Conservation (phyloP, 495 filamentous ascomycete species). For the Emericellopsis terricola region DNA sequence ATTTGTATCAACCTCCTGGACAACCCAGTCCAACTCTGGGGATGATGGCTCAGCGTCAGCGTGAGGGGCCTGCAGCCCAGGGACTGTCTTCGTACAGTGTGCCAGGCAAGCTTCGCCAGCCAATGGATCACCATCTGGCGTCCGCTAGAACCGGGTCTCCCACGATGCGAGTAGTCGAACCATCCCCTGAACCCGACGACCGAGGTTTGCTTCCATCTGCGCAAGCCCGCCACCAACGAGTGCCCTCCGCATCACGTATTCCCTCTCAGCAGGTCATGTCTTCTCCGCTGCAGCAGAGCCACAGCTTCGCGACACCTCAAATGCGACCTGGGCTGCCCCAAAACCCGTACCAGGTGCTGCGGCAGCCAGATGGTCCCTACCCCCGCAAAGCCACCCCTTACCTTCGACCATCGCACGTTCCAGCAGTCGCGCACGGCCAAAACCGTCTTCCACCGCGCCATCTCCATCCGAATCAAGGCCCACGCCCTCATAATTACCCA, state of each 20-base stretch:
- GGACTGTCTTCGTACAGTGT: neutral
- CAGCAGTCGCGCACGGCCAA: no score
- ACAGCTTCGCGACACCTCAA: no score
- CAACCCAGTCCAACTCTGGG: slow-evolving; percentile 14
- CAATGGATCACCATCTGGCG: slow-evolving; percentile 5
- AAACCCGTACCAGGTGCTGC: slow-evolving; percentile 1
- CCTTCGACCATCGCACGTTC: no score
- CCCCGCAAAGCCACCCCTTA: no score
- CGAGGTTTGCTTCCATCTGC: neutral
- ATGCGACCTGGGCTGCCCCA: slow-evolving; percentile 1
- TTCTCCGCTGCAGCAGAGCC: no score
- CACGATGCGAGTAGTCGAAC: slow-evolving; percentile 4
- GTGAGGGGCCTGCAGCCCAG: neutral
- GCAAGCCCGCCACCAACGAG: neutral
- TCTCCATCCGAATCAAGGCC: no score
- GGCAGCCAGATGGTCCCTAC: no score
- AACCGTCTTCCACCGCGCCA: no score
- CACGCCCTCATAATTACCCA: no score
- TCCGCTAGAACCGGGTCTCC: slow-evolving; percentile 12
- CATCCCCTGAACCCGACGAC: neutral
- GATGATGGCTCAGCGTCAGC: neutral
- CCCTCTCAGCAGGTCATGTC: neutral
- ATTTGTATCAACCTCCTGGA: slow-evolving; percentile 5
- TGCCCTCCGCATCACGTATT: neutral
- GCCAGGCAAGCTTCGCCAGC: neutral